Base-by-base conservation (phyloP, 2,329 filamentous ascomycete species). In the Fusarium longipes region DNA sequence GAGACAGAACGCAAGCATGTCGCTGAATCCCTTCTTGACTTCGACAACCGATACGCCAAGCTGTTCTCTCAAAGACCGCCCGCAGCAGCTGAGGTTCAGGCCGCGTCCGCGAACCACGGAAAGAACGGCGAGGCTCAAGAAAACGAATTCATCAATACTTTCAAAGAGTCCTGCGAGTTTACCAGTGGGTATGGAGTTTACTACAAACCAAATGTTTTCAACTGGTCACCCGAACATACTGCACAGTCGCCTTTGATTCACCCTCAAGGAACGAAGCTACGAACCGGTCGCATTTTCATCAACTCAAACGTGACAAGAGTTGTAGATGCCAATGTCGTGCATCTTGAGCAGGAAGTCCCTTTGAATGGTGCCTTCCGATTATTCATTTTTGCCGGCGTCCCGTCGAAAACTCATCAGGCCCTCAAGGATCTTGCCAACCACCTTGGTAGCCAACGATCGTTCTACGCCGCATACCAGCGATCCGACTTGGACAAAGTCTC, bases 111-210 rank as follows among this genome's bases (percentile, higher is more conserved):
- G 39, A 73, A 70, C 15, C 61, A 73, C 14, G 68, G 56, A 18
- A 53, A 56, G 8, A 71, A 75, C 18, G 68, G 75, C 30, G 72
- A 72, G 6, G 68, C 63, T 29, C 83, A 88, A 44, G 89, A 92
- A 60, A 94, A 94, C 74, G 88, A 91, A 12, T 97, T 97, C 76
- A 88, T 97, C 75, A 91, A 91, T 80, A 93, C 90, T 0, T 97
- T 97, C 84, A 97, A 97, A 77, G 92, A 92, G 57, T 89, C 89
- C 29, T 97, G 93, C 82, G 93, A 96, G 74, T 97, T 97, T 78
- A 97, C 93, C 12, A 93, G 91, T 67, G 94, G 94, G 58, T 97
- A 97, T 76, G 94, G 94, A 62, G 93, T 97, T 22, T 90, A 89
- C 29, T 97, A 97, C 81, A 86, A 89, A 67, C 84, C 91, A 53